Evolutionary conservation across 176 grass and related monocot genomes (phyloP), one percentile per base, ranked within the genome.

Genomic region (Rhynchospora breviuscula): DNA sequence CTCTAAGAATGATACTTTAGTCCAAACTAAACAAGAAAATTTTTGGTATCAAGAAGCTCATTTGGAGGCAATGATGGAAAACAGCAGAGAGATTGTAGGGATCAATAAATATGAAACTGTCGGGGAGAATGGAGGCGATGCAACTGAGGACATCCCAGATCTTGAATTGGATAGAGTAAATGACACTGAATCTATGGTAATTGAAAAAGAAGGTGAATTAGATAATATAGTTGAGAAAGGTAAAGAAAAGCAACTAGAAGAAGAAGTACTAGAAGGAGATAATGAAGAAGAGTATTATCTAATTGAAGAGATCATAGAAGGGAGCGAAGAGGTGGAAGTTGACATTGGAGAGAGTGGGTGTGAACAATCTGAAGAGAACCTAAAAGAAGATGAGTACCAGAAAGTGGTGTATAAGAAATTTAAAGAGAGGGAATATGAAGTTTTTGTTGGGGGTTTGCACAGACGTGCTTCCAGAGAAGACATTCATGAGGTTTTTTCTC

Each of bases 371-470:
- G 71, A 59, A 51, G 63, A 84, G 71, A 51, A 79, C 13, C 67
- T 59, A 44, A 82, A 66, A 53, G 88, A 98, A 8, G 91, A 93
- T 75, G 90, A 90, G 7, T 89, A 91, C 71, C 78, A 86, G 82
- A 81, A 91, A 80, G 79, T 91, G 65, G 87, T 95, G 8, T 91
- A 98, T 83, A 89, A 90, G 26, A 86, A 89, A 58, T 86, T 86
- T 43, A 99, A 95, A 40, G 73, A 93, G 12, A 99, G 90, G 86
- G 96, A 95, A 80, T 93, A 90, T 89, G 96, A 95, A 86, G 86
- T 98, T 76, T 98, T 98, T 95, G 91, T 98, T 71, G 96, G 96
- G 87, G 96, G 96, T 53, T 79, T 98, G 59, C 89, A 95, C 87
- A 93, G 93, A 82, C 88, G 86, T 89, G 96, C 96, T 40, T 91